Percentiles rank a stretch among this genome's conserved stretches.
These are phyloP conservation scores for Aspergillus affinis DNA, from an alignment of 495 filamentous ascomycete genomes.

Conservation along the genomic window DNA sequence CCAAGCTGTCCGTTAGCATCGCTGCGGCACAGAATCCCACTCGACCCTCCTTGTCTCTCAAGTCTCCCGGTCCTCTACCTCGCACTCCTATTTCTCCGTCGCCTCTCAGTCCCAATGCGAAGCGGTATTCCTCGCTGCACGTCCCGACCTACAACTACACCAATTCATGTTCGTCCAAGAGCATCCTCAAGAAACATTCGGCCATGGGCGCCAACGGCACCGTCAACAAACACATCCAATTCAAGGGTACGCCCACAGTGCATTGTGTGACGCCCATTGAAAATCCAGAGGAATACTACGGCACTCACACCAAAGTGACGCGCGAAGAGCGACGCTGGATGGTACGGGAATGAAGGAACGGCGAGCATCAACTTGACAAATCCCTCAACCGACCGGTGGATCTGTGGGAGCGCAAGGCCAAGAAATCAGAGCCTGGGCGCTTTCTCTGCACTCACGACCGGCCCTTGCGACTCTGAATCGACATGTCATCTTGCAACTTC, in stretches of 20 bases:
- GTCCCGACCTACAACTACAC: slow-evolving; percentile 43
- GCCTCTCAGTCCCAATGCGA: slow-evolving; percentile 41
- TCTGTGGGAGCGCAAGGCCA: background rate
- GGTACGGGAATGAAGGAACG: slow-evolving; percentile 31
- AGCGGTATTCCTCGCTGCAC: slow-evolving; percentile 44
- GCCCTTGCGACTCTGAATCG: slow-evolving; percentile 5
- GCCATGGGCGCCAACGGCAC: slow-evolving; percentile 11
- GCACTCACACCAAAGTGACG: slow-evolving; percentile 49
- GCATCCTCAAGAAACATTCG: slow-evolving; percentile 51
- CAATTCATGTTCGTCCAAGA: slow-evolving; percentile 50
- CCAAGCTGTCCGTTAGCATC: slow-evolving; percentile 51
- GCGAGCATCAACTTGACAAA: slow-evolving; percentile 6
- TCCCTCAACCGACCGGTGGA: background rate
- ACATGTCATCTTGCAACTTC: slow-evolving; percentile 8
- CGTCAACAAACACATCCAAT: slow-evolving; percentile 46
- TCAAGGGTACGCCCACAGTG: slow-evolving; percentile 47
- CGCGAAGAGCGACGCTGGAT: slow-evolving; percentile 52
- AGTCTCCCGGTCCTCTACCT: slow-evolving; percentile 43
- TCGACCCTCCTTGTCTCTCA: slow-evolving; percentile 42
- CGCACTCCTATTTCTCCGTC: slow-evolving; percentile 48
- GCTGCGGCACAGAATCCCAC: slow-evolving; percentile 37
- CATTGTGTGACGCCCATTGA: slow-evolving; percentile 54
- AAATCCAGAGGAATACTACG: slow-evolving; percentile 54
- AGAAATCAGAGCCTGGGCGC: background rate
- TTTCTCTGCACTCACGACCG: background rate